phyloP scores from a whole-genome alignment of 345 rosid genomes.

The Xanthoceras sorbifolium region DNA sequence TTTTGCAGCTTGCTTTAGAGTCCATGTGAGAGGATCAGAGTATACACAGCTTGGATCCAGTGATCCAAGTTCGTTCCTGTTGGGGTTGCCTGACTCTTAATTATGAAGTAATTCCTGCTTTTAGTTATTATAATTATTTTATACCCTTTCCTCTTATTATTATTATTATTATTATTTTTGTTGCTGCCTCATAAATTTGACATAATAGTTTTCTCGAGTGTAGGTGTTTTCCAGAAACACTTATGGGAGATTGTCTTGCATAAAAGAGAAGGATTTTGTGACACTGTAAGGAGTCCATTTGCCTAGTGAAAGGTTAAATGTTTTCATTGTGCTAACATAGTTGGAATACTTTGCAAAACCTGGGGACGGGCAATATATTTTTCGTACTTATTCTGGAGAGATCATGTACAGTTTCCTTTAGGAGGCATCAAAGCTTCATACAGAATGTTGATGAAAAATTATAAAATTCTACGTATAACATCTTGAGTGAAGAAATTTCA shows the following conservation, averaged over 20 bases:
- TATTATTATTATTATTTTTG: no score
- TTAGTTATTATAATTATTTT: neutral
- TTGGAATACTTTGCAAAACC: conserved; percentile 9
- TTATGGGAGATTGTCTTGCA: neutral
- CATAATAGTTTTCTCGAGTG: neutral
- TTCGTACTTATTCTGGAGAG: neutral
- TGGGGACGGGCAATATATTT: neutral
- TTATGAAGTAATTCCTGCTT: conserved; percentile 37
- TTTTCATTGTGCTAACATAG: neutral
- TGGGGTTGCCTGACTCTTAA: conserved; percentile 55
- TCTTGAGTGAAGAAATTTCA: neutral
- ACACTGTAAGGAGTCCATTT: neutral
- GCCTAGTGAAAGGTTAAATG: neutral
- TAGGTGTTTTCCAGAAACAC: conserved; percentile 1
- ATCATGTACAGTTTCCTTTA: no score
- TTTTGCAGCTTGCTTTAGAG: conserved; percentile 79
- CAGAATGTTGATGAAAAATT: conserved; percentile 4
- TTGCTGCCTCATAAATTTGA: neutral
- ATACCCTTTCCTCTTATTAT: neutral
- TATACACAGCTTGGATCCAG: conserved; percentile 60
- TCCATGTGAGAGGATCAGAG: conserved; percentile 88
- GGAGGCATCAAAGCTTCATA: neutral
- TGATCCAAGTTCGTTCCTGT: conserved; percentile 49
- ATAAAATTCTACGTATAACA: neutral
- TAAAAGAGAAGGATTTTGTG: neutral